A percentile compares a stretch with the other conserved stretches of the same genome.
Conservation (phyloP, 2,329 filamentous ascomycete species). For the Calonectria fujianensis region DNA sequence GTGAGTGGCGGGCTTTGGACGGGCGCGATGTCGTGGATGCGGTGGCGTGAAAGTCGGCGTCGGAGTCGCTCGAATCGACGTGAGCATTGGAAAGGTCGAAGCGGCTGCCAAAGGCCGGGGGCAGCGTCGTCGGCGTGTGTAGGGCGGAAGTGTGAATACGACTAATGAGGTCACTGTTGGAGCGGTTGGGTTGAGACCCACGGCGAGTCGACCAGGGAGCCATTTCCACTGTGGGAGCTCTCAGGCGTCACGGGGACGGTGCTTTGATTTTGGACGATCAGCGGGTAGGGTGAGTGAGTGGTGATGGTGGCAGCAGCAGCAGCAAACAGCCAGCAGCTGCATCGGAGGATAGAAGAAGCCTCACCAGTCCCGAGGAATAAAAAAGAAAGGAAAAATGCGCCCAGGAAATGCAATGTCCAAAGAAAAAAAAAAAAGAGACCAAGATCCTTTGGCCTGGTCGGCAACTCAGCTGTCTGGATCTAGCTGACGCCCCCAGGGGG, state of each 20-base stretch:
- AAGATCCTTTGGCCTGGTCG: conserved; percentile 8
- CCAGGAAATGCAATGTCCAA: conserved; percentile 1
- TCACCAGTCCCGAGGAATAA: conserved; percentile 17
- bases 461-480: conserved; percentile 19
- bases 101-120: conserved; percentile 46
- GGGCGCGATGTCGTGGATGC: conserved; percentile 40
- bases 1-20: conserved; percentile 55
- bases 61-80: conserved; percentile 67
- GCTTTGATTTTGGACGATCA: conserved; percentile 28
- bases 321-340: conserved; percentile 26
- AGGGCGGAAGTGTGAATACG: conserved; percentile 61
- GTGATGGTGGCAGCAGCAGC: conserved; percentile 38
- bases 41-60: conserved; percentile 62
- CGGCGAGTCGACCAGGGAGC: conserved; percentile 58
- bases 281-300: conserved; percentile 26
- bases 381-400: background rate
- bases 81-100: conserved; percentile 56
- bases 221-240: conserved; percentile 53
- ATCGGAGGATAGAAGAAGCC: conserved; percentile 15
- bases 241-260: conserved; percentile 42
- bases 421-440: background rate
- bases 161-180: conserved; percentile 58
- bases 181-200: conserved; percentile 55
- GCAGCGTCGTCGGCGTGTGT: conserved; percentile 57
- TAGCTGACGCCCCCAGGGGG: conserved; percentile 33